A percentile compares a stretch with the other conserved stretches of the same genome.
These are phyloP conservation scores for Lactarius deliciosus DNA, from an alignment of 768 basidiomycete species.

Conservation along the genomic window DNA sequence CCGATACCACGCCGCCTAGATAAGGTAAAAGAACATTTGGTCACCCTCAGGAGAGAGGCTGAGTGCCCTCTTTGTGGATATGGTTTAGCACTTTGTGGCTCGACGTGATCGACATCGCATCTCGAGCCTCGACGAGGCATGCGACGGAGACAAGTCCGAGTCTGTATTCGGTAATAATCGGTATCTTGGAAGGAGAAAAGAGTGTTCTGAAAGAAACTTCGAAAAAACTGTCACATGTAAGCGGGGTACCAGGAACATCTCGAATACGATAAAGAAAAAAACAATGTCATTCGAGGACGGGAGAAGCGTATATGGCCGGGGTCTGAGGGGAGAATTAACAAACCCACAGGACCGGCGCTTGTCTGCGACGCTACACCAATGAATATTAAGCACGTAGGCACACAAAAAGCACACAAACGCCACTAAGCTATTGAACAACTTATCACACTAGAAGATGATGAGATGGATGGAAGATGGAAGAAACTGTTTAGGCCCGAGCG, in stretches of 20 bases:
- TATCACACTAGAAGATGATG: slow-evolving; percentile 9
- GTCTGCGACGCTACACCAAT: slow-evolving; percentile 20
- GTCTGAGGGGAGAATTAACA: slow-evolving; percentile 5
- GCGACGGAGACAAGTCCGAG: slow-evolving; percentile 10
- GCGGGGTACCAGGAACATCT: slow-evolving; percentile 1
- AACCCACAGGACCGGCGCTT: slow-evolving; percentile 5
- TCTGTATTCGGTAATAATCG: neutral
- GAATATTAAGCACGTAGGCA: slow-evolving; percentile 21
- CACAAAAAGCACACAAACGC: slow-evolving; percentile 11
- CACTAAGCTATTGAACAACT: slow-evolving; percentile 12
- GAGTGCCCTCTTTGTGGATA: neutral
- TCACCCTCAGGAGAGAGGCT: neutral
- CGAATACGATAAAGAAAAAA: slow-evolving; percentile 15
- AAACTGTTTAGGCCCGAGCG: neutral
- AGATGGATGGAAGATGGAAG: neutral
- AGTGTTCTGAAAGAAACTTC: slow-evolving; percentile 18
- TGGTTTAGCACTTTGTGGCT: neutral
- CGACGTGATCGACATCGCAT: slow-evolving; percentile 9
- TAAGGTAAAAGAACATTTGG: slow-evolving; percentile 13
- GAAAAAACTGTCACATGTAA: slow-evolving; percentile 13
- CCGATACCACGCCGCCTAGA: slow-evolving; percentile 14
- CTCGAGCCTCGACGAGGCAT: slow-evolving; percentile 4
- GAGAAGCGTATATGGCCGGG: slow-evolving; percentile 5
- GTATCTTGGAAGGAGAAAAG: slow-evolving; percentile 7
- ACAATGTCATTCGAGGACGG: slow-evolving; percentile 9